Evolutionary conservation across 2,329 filamentous ascomycete genomes (phyloP).

Genomic region (Fusarium mundagurra): DNA sequence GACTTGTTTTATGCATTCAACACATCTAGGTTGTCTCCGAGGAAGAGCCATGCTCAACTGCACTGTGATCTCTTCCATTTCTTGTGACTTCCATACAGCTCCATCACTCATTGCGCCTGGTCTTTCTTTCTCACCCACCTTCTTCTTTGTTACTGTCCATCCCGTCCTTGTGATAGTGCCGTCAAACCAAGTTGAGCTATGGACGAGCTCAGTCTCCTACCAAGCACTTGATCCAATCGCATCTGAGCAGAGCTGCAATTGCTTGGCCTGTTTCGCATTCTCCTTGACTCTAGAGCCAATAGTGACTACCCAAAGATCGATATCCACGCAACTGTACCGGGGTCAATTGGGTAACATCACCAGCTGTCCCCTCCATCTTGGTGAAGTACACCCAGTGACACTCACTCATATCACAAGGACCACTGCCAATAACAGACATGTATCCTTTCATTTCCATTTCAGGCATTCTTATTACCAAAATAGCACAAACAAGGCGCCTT

Average conservation of each 20-base stretch:
- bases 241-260: not conserved
- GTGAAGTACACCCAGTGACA: not conserved
- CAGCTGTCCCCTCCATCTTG: accelerated
- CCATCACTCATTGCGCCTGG: accelerated
- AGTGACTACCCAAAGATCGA: not conserved
- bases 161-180: not conserved
- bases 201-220: not conserved
- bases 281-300: accelerated
- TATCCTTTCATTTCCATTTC: not conserved
- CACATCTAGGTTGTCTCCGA: too few relatives aligned
- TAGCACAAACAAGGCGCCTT: not conserved
- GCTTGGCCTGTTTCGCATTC: not conserved
- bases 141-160: not conserved
- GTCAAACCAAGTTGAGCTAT: not conserved
- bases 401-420: not conserved
- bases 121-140: accelerated
- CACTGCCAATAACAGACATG: not conserved
- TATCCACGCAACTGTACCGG: not conserved
- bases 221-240: not conserved
- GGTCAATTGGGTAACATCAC: not conserved
- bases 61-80: not conserved
- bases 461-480: accelerated
- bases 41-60: not conserved
- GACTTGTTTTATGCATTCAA: not conserved
- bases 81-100: too few relatives aligned